Conservation (phyloP, 73 alveolate species). For the Paramecium pentaurelia region DNA sequence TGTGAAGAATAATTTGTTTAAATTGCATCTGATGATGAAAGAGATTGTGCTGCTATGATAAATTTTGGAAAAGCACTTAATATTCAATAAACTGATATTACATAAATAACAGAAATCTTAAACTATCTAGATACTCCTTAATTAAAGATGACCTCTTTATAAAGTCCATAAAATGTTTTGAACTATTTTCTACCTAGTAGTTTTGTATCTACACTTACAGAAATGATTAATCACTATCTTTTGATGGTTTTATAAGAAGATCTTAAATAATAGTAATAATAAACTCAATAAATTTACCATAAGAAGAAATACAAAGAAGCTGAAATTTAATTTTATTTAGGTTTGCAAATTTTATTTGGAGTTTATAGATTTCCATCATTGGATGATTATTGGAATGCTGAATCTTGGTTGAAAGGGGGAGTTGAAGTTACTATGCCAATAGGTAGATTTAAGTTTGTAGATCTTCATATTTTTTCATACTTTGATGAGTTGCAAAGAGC, state of each 20-base stretch:
- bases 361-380: neutral
- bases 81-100: neutral
- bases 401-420: neutral
- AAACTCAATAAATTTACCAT: neutral
- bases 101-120: neutral
- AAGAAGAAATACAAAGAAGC: neutral
- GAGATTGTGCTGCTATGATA: neutral
- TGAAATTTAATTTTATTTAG: neutral
- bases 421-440: neutral
- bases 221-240: neutral
- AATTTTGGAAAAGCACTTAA: neutral
- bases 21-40: constrained; percentile 13
- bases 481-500: neutral
- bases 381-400: constrained; percentile 12
- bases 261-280: neutral
- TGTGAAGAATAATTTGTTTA: neutral
- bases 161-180: neutral
- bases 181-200: neutral
- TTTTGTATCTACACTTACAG: neutral
- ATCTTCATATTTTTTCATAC: neutral
- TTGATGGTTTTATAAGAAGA: neutral
- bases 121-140: neutral
- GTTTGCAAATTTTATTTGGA: neutral
- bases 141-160: neutral
- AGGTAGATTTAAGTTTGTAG: neutral